A percentile compares a stretch with the other conserved stretches of the same genome.
Conservation (phyloP, 2,329 filamentous ascomycete genomes). For the Elsinoe australis region DNA sequence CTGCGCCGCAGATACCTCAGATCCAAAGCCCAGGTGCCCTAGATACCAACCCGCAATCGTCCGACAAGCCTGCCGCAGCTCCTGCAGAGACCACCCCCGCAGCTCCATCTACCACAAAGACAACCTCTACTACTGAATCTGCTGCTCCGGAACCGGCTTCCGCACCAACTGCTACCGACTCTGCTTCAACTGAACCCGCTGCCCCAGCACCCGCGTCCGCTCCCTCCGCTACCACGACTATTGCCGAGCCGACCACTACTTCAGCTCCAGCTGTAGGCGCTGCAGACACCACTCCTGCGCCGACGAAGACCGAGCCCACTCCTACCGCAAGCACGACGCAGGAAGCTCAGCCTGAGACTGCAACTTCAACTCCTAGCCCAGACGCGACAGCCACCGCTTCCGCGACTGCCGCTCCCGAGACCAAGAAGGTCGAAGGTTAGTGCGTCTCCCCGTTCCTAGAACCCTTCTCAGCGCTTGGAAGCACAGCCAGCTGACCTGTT, state of each 20-base stretch:
- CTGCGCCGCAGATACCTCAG: conserved; percentile 11
- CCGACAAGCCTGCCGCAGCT: conserved; percentile 12
- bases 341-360: conserved; percentile 7
- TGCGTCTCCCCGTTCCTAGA: conserved; percentile 22
- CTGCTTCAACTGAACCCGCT: conserved; percentile 16
- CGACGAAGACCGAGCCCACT: conserved; percentile 8
- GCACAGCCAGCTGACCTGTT: conserved; percentile 19
- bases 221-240: neutral
- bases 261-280: neutral
- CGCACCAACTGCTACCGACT: conserved; percentile 17
- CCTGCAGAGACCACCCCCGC: conserved; percentile 17
- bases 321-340: neutral
- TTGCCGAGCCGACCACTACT: neutral
- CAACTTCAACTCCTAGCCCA: neutral
- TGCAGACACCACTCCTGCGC: conserved; percentile 7
- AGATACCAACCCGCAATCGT: conserved; percentile 1
- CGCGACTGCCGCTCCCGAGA: conserved; percentile 5
- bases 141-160: conserved; percentile 9
- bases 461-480: conserved; percentile 23
- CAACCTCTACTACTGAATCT: conserved; percentile 18
- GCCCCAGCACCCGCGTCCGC: conserved; percentile 11
- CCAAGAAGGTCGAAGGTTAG: conserved; percentile 17
- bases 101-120: conserved; percentile 16
- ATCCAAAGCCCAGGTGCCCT: conserved; percentile 14
- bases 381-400: neutral